Conservation (phyloP, 257 asterid genomes). For the Prunella vulgaris region DNA sequence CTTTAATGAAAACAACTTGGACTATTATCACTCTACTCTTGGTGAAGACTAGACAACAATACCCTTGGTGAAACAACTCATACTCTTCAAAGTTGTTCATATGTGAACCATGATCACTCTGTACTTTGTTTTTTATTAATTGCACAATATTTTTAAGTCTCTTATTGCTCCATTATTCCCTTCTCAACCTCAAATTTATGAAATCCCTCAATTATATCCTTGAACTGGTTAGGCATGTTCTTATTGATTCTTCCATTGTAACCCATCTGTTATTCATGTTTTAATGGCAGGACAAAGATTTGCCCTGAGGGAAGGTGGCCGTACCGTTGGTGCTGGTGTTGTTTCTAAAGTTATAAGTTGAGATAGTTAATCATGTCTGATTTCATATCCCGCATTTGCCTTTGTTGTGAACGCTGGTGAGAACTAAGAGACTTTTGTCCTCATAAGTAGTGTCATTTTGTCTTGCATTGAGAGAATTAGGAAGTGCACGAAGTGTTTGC, state of each 20-base stretch:
- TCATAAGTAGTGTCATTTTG: slow-evolving; percentile 16
- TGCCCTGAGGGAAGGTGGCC: slow-evolving; percentile 97
- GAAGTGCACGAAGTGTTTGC: slow-evolving; percentile 21
- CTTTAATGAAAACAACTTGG: too few species aligned
- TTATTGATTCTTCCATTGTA: background rate
- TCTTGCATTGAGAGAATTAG: slow-evolving; percentile 17
- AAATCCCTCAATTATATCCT: background rate
- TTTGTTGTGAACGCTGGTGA: background rate
- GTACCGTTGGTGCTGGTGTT: slow-evolving; percentile 99
- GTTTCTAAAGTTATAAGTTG: slow-evolving; percentile 80
- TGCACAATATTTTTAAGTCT: background rate
- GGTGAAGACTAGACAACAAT: too few species aligned
- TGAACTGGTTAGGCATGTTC: background rate
- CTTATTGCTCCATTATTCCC: background rate
- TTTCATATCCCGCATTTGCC: background rate
- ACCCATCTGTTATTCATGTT: background rate
- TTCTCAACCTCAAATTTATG: background rate
- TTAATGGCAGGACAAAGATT: slow-evolving; percentile 85
- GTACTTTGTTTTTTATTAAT: background rate
- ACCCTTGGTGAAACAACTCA: too few species aligned
- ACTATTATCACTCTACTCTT: too few species aligned
- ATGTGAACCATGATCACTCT: too few species aligned
- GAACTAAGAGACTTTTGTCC: slow-evolving; percentile 20
- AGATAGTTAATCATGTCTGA: background rate
- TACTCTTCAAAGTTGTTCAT: too few species aligned